phyloP scores from a whole-genome alignment of 768 basidiomycete species.

The Lactarius hatsudake region DNA sequence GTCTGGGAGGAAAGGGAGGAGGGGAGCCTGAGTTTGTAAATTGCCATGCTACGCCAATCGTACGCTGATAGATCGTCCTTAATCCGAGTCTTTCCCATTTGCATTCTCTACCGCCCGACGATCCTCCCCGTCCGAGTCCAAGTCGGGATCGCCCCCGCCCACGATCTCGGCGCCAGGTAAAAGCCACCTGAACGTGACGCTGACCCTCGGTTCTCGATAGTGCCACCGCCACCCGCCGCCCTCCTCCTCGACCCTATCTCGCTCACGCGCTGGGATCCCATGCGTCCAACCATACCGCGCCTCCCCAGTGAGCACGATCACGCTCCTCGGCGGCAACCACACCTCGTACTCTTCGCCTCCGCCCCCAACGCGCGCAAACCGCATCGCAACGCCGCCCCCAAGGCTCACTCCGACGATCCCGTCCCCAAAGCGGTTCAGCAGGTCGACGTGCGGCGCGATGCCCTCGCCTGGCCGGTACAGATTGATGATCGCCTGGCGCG shows the following conservation, averaged over 20 bases:
- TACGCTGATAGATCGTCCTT: conserved; percentile 24
- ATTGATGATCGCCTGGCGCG: conserved; percentile 88
- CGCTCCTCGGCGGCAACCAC: conserved; percentile 71
- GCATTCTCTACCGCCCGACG: background rate
- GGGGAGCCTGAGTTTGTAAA: background rate
- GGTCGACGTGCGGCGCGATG: conserved; percentile 84
- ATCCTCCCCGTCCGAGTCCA: background rate
- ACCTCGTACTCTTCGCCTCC: conserved; percentile 41
- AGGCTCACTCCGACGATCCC: conserved; percentile 89
- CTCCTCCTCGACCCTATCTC: conserved; percentile 55
- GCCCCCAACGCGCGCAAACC: conserved; percentile 42
- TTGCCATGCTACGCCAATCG: conserved; percentile 2
- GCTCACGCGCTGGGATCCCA: conserved; percentile 65
- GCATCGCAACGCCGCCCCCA: conserved; percentile 77
- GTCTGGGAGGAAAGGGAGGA: background rate
- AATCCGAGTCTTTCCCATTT: conserved; percentile 8
- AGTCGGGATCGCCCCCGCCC: conserved; percentile 24
- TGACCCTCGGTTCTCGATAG: conserved; percentile 58
- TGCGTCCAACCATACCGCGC: conserved; percentile 89
- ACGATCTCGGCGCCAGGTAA: conserved; percentile 81
- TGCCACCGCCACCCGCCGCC: conserved; percentile 39
- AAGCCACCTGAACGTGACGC: conserved; percentile 86
- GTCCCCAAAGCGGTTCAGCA: conserved; percentile 79
- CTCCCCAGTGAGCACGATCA: conserved; percentile 74
- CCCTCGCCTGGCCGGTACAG: conserved; percentile 87